Percentiles rank a stretch among this genome's conserved stretches.
Conservation (phyloP, 345 rosid species). For the Eutrema heterophyllum region DNA sequence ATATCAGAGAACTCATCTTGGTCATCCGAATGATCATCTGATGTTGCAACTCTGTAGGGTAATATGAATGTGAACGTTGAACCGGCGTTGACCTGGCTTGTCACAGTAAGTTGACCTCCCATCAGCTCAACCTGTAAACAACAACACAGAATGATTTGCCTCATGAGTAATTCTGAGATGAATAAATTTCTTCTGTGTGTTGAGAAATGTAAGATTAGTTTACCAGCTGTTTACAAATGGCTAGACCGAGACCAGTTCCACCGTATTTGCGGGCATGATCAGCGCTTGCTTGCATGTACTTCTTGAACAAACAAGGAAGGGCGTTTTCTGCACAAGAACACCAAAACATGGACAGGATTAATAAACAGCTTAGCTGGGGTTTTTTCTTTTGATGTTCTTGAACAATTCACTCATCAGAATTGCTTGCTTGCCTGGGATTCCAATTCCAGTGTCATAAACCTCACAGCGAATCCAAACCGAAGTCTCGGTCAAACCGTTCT, state of each 20-base stretch:
- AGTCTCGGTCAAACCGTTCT: slow-evolving; percentile 36
- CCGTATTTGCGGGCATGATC: slow-evolving; percentile 97
- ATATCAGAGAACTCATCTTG: slow-evolving; percentile 73
- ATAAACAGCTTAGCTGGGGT: background rate
- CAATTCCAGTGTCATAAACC: slow-evolving; percentile 90
- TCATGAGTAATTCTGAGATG: background rate
- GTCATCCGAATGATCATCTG: slow-evolving; percentile 60
- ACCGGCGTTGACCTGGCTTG: slow-evolving; percentile 74
- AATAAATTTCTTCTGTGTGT: background rate
- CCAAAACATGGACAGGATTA: slow-evolving; percentile 8
- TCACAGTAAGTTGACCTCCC: slow-evolving; percentile 90
- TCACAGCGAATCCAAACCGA: slow-evolving; percentile 88
- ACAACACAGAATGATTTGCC: background rate
- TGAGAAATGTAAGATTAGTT: background rate
- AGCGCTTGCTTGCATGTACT: slow-evolving; percentile 93
- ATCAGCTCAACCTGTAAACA: slow-evolving; percentile 78
- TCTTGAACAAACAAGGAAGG: slow-evolving; percentile 74
- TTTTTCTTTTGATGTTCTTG: background rate
- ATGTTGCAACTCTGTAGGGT: slow-evolving; percentile 67
- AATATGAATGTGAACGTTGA: slow-evolving; percentile 85
- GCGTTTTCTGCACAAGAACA: slow-evolving; percentile 59
- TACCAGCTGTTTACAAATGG: slow-evolving; percentile 97
- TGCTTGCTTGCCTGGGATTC: slow-evolving; percentile 74
- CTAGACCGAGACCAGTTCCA: slow-evolving; percentile 95
- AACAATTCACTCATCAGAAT: background rate